Base-by-base conservation (phyloP, 2,329 filamentous ascomycete species). In the Xylaria sp. region DNA sequence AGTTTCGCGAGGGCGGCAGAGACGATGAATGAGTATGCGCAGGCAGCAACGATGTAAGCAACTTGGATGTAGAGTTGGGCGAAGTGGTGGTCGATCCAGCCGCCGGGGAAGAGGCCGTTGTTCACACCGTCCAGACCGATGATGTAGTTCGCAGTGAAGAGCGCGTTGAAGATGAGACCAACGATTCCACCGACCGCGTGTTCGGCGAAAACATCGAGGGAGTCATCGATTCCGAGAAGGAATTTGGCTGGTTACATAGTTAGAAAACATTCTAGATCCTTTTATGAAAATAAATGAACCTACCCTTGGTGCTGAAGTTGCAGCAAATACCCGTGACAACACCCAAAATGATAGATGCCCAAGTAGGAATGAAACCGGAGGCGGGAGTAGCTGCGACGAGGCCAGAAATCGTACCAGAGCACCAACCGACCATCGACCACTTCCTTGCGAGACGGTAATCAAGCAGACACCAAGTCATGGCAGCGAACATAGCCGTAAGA, bases 401-500 rank as follows among this genome's bases (percentile, higher is more conserved):
- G 58, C 86, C 86, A 30, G 85, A 88, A 66, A 89, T 89, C 66
- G 83, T 83, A 59, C 86, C 86, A 10, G 86, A 89, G 74, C 86
- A 89, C 84, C 86, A 88, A 67, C 86, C 86, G 64, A 89, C 86
- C 76, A 89, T 87, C 48, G 83, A 96, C 92, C 92, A 96, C 80
- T 97, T 97, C 76, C 87, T 87, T 61, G 92, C 92, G 60, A 97
- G 85, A 62, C 94, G 89, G 84, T 88, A 97, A 83, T 99, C 94
- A 69, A 97, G 91, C 52, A 97, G 77, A 70, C 92, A 92, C 94
- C 94, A 99, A 57, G 92, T 90, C 76, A 94, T 90, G 65, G 91
- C 89, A 47, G 86, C 93, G 70, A 97, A 96, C 80, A 92, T 91
- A 73, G 91, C 93, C 44, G 91, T 94, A 71, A 96, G 75, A 79